phyloP scores from a whole-genome alignment of 371 early-diverging fungal genomes.

The Mucor indicus region DNA sequence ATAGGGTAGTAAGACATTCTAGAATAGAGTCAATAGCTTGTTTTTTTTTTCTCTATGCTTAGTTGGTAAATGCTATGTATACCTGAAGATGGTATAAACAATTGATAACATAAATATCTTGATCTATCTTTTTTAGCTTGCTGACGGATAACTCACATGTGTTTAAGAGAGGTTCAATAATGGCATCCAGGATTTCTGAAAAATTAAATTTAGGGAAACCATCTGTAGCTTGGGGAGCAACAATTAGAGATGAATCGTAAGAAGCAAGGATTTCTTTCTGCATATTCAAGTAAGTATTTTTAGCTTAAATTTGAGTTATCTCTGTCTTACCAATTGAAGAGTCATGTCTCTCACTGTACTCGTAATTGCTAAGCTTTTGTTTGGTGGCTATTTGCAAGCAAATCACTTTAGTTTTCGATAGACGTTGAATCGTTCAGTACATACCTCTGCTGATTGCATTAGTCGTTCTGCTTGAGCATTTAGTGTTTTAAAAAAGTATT shows the following conservation, averaged over 20 bases:
- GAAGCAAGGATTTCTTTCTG: slow-evolving; percentile 80
- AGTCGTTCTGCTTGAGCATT: slow-evolving; percentile 63
- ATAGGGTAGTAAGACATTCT: slow-evolving; percentile 28
- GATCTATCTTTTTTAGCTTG: slow-evolving; percentile 53
- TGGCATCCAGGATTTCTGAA: slow-evolving; percentile 60
- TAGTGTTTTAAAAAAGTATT: slow-evolving; percentile 68
- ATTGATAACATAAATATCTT: slow-evolving; percentile 73
- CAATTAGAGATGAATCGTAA: slow-evolving; percentile 70
- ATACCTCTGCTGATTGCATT: slow-evolving; percentile 56
- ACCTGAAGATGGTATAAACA: slow-evolving; percentile 72
- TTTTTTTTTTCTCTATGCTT: too few relatives aligned
- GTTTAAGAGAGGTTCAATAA: slow-evolving; percentile 73
- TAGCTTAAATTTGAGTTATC: too few relatives aligned
- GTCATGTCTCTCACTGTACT: slow-evolving; percentile 65
- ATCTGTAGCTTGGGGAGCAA: slow-evolving; percentile 27
- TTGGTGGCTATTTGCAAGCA: slow-evolving; percentile 54
- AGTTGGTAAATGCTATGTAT: not conserved
- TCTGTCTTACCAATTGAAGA: slow-evolving; percentile 59
- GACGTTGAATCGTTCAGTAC: not conserved
- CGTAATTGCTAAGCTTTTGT: slow-evolving; percentile 57
- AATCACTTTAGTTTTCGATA: not conserved
- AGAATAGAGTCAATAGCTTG: not conserved
- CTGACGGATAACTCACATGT: slow-evolving; percentile 65
- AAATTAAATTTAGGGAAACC: slow-evolving; percentile 54
- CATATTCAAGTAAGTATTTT: not conserved